phyloP scores from a whole-genome alignment of 139 green algal species.

The Desmodesmus armatus region DNA sequence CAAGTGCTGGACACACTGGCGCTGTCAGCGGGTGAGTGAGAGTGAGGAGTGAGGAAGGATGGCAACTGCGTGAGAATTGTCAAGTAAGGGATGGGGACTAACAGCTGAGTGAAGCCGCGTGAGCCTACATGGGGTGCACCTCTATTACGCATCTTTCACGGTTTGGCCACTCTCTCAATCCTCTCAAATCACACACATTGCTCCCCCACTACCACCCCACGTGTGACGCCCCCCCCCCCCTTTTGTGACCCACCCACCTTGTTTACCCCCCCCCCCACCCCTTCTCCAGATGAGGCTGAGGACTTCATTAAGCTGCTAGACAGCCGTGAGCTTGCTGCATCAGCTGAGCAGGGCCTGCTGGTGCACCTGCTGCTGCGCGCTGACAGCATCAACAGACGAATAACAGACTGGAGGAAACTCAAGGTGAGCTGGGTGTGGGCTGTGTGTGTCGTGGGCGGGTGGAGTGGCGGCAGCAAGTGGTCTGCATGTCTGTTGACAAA shows the following conservation, averaged over 20 bases:
- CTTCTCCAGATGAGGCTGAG: constrained; percentile 38
- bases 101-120: too few species aligned
- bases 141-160: background rate
- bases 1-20: constrained; percentile 48
- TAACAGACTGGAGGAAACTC: constrained; percentile 21
- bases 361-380: constrained; percentile 62
- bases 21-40: constrained; percentile 49
- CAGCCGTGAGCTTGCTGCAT: constrained; percentile 51
- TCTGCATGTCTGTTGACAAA: too few species aligned
- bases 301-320: constrained; percentile 46
- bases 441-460: too few species aligned
- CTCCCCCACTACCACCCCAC: background rate
- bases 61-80: too few species aligned
- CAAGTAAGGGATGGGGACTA: too few species aligned
- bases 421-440: constrained; percentile 8
- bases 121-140: too few species aligned
- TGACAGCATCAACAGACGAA: constrained; percentile 40
- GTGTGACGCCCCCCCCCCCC: background rate
- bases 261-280: too few species aligned
- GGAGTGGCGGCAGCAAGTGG: too few species aligned
- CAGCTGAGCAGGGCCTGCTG: constrained; percentile 51
- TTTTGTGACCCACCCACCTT: too few species aligned
- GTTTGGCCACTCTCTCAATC: background rate
- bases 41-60: too few species aligned
- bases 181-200: background rate